phyloP scores from a whole-genome alignment of 441 rosid genomes.

The Metrosideros polymorpha region DNA sequence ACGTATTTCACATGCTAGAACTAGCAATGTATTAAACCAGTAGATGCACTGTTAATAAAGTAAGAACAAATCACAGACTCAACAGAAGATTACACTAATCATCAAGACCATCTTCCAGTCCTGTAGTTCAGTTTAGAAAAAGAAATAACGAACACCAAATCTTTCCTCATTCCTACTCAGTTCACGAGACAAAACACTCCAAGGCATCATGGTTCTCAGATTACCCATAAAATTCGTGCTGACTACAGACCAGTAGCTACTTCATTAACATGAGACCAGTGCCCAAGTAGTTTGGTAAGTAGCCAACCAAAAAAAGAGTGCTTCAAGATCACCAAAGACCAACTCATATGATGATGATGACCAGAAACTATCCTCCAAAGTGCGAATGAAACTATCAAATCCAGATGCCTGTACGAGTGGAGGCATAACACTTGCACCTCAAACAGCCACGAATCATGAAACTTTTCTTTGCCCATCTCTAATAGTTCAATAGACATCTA shows the following conservation, averaged over 20 bases:
- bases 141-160: not conserved
- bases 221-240: not conserved
- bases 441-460: not conserved
- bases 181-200: not conserved
- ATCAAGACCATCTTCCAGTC: not conserved
- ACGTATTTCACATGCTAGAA: not conserved
- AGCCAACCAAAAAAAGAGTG: not conserved
- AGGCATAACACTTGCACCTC: not conserved
- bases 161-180: not conserved
- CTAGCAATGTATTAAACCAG: not conserved
- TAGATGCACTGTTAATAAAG: not conserved
- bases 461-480: not conserved
- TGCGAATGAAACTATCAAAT: not conserved
- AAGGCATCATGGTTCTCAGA: not conserved
- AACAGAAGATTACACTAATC: not conserved
- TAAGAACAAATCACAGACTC: not conserved
- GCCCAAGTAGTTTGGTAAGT: not conserved
- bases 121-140: not conserved
- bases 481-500: not conserved
- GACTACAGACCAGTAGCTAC: not conserved
- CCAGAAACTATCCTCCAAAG: not conserved
- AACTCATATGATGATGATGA: not conserved
- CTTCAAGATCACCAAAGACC: not conserved
- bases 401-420: not conserved
- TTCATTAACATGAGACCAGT: not conserved